A percentile compares a stretch with the other conserved stretches of the same genome.
Evolutionary conservation across 2,329 filamentous ascomycete species (phyloP).

Genomic region (Ceratocystis huliohia): DNA sequence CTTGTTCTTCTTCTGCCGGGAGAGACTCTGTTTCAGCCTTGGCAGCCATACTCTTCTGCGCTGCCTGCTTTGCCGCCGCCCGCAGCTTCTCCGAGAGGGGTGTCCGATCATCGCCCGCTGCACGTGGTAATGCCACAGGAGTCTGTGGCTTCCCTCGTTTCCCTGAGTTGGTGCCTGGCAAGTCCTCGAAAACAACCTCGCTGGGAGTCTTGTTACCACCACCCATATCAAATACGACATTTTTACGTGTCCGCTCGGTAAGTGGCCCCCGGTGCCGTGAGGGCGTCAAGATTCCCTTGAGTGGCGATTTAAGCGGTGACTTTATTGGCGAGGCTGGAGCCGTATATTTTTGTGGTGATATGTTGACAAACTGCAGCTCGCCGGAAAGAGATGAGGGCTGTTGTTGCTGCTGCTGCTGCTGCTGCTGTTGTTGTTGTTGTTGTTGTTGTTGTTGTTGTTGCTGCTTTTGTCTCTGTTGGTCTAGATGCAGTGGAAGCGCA

Average conservation of each 20-base stretch:
- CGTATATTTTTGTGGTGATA: constrained; percentile 13
- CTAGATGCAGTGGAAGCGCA: neutral
- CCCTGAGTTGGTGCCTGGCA: constrained; percentile 30
- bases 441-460: neutral
- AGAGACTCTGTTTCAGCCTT: constrained; percentile 15
- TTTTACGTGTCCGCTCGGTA: constrained; percentile 36
- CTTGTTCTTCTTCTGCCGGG: too few species aligned
- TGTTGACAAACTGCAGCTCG: neutral
- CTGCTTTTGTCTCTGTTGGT: neutral
- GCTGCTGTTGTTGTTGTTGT: neutral
- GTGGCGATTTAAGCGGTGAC: constrained; percentile 23
- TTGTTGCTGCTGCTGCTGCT: neutral
- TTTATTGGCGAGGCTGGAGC: constrained; percentile 14
- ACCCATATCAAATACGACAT: constrained; percentile 39
- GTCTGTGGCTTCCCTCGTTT: constrained; percentile 14
- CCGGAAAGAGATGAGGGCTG: neutral
- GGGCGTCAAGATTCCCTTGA: constrained; percentile 46
- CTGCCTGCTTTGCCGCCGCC: constrained; percentile 22
- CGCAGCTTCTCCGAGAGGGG: constrained; percentile 20
- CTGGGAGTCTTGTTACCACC: constrained; percentile 24
- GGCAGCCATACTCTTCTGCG: constrained; percentile 18
- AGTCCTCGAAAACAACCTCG: constrained; percentile 42
- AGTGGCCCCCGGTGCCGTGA: constrained; percentile 30
- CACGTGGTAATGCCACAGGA: neutral
- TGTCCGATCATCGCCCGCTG: constrained; percentile 12